A percentile compares a stretch with the other conserved stretches of the same genome.
Conservation (phyloP, 2,329 filamentous ascomycete species). For the Cercospora sesami region DNA sequence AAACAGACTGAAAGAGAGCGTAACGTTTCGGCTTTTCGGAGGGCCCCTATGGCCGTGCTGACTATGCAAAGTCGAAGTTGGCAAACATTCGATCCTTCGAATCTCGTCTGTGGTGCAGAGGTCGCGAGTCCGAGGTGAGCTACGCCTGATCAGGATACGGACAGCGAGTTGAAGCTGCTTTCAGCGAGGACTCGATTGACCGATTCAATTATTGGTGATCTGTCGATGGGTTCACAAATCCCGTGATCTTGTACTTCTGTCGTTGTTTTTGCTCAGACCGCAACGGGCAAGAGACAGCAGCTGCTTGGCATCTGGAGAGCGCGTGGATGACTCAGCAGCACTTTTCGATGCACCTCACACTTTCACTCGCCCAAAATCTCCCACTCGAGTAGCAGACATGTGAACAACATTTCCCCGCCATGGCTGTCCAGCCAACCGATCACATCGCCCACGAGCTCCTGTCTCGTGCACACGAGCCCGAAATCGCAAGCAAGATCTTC, state of each 20-base stretch:
- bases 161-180: neutral
- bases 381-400: constrained; percentile 3
- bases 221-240: neutral
- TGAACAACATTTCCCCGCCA: constrained; percentile 16
- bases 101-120: neutral
- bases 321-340: neutral
- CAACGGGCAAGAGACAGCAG: neutral
- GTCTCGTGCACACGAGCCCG: constrained; percentile 73
- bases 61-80: neutral
- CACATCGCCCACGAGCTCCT: constrained; percentile 61
- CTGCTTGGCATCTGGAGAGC: neutral
- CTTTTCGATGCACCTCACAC: constrained; percentile 1
- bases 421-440: constrained; percentile 34
- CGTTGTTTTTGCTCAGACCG: neutral
- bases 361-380: neutral
- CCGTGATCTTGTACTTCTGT: neutral
- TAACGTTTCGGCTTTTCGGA: neutral
- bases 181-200: neutral
- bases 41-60: neutral
- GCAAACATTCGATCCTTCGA: neutral
- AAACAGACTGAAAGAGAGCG: neutral
- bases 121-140: neutral
- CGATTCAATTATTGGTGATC: neutral
- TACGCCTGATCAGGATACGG: neutral
- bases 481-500: constrained; percentile 70